Evolutionary conservation across 495 filamentous ascomycete genomes (phyloP).

Genomic region (Penicillium desertorum): DNA sequence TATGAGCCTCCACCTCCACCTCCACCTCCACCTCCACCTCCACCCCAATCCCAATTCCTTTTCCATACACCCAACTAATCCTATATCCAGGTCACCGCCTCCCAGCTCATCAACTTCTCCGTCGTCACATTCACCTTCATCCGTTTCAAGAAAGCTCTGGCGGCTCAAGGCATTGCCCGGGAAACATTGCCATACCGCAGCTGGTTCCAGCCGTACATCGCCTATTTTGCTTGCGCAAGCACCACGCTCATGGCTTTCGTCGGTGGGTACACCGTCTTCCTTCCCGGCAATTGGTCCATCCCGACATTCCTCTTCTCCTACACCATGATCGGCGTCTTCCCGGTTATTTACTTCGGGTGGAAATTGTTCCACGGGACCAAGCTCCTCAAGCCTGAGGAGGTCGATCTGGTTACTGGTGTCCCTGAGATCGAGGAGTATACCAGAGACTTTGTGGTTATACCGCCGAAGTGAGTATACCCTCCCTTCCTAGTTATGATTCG

Average conservation of each 20-base stretch:
- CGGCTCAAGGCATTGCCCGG: conserved; percentile 66
- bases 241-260: conserved; percentile 71
- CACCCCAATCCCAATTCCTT: neutral
- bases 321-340: conserved; percentile 66
- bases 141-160: conserved; percentile 65
- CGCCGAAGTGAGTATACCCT: conserved; percentile 52
- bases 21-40: neutral
- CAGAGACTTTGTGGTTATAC: conserved; percentile 56
- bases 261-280: conserved; percentile 73
- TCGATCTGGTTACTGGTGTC: conserved; percentile 63
- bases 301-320: conserved; percentile 78
- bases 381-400: conserved; percentile 55
- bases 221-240: conserved; percentile 62
- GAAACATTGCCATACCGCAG: conserved; percentile 65
- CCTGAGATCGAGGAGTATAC: conserved; percentile 75
- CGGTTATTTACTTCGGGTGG: conserved; percentile 66
- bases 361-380: conserved; percentile 67
- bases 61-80: neutral
- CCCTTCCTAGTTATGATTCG: neutral
- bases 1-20: conserved; percentile 29
- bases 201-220: conserved; percentile 66
- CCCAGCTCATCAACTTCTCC: conserved; percentile 70
- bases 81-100: conserved; percentile 55
- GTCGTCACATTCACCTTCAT: conserved; percentile 64
- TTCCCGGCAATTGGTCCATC: conserved; percentile 69